Evolutionary conservation across 768 basidiomycete genomes (phyloP).

Genomic region (Rhizopogon roseolus): DNA sequence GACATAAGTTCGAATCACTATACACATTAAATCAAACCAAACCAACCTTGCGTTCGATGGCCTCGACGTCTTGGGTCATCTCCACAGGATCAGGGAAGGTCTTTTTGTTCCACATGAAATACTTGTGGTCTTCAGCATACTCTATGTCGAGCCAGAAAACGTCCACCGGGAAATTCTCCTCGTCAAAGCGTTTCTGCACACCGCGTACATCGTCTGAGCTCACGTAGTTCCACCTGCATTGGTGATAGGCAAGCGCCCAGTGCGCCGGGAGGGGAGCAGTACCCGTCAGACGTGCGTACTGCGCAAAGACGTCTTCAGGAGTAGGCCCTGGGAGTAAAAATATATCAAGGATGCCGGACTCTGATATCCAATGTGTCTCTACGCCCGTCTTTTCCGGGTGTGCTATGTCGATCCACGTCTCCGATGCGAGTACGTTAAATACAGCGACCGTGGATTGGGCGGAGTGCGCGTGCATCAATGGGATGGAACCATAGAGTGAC

Average conservation of each 20-base stretch:
- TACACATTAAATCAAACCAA: background rate
- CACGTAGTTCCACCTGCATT: slow-evolving; percentile 98
- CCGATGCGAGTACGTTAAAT: slow-evolving; percentile 83
- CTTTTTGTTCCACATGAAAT: slow-evolving; percentile 95
- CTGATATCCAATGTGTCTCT: slow-evolving; percentile 95
- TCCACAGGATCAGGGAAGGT: slow-evolving; percentile 91
- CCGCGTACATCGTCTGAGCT: slow-evolving; percentile 82
- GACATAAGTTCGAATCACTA: background rate
- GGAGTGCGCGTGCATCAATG: slow-evolving; percentile 91
- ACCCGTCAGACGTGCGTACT: slow-evolving; percentile 85
- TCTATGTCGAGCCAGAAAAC: slow-evolving; percentile 98
- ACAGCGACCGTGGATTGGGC: slow-evolving; percentile 83
- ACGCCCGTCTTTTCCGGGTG: slow-evolving; percentile 58
- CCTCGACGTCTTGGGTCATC: slow-evolving; percentile 89
- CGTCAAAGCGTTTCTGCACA: slow-evolving; percentile 86
- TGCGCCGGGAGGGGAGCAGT: slow-evolving; percentile 83
- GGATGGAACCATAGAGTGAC: slow-evolving; percentile 89
- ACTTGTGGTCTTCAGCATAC: slow-evolving; percentile 89
- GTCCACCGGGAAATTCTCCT: slow-evolving; percentile 92
- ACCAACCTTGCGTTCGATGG: slow-evolving; percentile 74
- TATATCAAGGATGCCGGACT: slow-evolving; percentile 92
- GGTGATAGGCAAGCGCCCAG: slow-evolving; percentile 93
- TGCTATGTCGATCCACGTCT: slow-evolving; percentile 92
- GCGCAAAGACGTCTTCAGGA: slow-evolving; percentile 74
- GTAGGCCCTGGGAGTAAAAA: slow-evolving; percentile 93